Conservation (phyloP, 495 filamentous ascomycete genomes). For the Margaritispora aquatica region DNA sequence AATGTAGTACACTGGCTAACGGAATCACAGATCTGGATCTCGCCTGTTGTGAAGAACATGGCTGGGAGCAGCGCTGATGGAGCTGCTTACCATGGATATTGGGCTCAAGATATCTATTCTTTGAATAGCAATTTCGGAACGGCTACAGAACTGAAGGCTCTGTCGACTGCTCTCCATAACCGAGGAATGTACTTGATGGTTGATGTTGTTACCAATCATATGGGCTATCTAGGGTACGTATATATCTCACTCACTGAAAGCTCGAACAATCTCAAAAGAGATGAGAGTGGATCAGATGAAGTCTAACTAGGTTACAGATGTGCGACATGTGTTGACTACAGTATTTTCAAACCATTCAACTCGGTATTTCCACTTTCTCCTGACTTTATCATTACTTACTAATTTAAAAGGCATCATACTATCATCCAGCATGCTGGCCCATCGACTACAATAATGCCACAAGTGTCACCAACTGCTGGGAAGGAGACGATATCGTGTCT, state of each 20-base stretch:
- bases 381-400: background rate
- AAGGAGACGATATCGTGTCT: conserved; percentile 52
- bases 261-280: too few relatives aligned
- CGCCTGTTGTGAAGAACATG: conserved; percentile 62
- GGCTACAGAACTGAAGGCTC: conserved; percentile 53
- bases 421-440: conserved; percentile 58
- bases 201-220: conserved; percentile 74
- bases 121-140: conserved; percentile 64
- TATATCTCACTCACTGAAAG: too few relatives aligned
- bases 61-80: conserved; percentile 44
- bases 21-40: conserved; percentile 60
- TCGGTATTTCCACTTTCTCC: conserved; percentile 16
- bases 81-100: conserved; percentile 67
- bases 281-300: too few relatives aligned
- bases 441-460: conserved; percentile 59
- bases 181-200: conserved; percentile 74
- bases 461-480: conserved; percentile 30
- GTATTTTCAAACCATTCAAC: conserved; percentile 59
- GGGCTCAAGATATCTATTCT: conserved; percentile 61
- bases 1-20: background rate
- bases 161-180: conserved; percentile 53
- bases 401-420: conserved; percentile 40
- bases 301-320: too few relatives aligned
- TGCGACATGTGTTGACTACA: conserved; percentile 51
- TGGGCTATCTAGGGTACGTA: conserved; percentile 64